Evolutionary conservation across 257 asterid species (phyloP).

Genomic region (Solanum chiquidenum): DNA sequence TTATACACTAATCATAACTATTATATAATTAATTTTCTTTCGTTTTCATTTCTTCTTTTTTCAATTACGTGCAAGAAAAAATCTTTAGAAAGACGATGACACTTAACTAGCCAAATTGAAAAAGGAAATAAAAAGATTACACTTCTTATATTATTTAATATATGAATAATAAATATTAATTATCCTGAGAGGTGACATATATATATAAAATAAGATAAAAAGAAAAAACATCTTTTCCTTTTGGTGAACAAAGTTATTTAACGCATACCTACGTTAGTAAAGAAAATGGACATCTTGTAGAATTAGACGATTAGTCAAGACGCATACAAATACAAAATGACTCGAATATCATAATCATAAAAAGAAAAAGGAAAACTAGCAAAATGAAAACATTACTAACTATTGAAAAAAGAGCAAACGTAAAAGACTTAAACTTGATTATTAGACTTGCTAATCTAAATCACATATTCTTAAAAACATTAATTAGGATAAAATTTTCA

Average conservation of each 20-base stretch:
- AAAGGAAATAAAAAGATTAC: too few relatives aligned
- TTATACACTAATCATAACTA: too few relatives aligned
- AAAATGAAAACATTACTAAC: background rate
- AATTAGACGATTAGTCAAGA: background rate
- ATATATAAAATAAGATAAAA: background rate
- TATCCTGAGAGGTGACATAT: background rate
- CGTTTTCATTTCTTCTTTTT: too few relatives aligned
- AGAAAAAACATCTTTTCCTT: background rate
- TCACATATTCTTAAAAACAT: background rate
- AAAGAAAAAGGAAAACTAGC: too few relatives aligned
- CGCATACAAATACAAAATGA: fast-evolving
- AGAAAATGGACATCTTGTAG: background rate
- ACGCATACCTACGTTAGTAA: background rate
- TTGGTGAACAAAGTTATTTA: background rate
- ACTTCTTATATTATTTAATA: background rate
- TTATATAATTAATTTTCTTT: background rate
- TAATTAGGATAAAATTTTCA: background rate
- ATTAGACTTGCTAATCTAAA: background rate
- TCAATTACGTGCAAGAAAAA: background rate
- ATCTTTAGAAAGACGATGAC: background rate
- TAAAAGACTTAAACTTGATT: too few relatives aligned
- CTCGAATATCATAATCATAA: background rate
- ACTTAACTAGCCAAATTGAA: background rate
- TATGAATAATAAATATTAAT: background rate
- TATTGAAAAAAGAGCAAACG: background rate